Conservation (phyloP, 2,329 filamentous ascomycete species). For the Ascochyta viciae-villosae region DNA sequence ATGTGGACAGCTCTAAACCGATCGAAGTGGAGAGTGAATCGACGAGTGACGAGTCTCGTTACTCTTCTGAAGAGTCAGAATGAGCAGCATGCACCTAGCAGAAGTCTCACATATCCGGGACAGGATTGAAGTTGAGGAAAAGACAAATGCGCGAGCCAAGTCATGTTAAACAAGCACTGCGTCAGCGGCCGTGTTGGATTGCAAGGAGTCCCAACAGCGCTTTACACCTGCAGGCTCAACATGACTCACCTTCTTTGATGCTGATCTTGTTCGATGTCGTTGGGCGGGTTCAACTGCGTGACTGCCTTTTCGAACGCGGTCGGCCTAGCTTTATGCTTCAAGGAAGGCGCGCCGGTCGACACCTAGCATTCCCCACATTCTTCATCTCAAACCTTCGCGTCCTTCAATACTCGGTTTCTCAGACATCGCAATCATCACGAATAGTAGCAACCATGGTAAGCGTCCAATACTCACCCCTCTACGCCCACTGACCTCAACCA, state of each 20-base stretch:
- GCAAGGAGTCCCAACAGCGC: too few species aligned
- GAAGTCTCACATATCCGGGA: too few species aligned
- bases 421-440: not conserved
- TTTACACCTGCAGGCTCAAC: not conserved
- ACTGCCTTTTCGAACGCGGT: constrained; percentile 16
- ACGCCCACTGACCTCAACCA: constrained; percentile 28
- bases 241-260: not conserved
- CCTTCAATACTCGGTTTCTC: not conserved
- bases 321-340: constrained; percentile 8
- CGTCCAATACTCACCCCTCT: not conserved
- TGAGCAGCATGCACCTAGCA: not conserved
- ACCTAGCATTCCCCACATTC: not conserved
- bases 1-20: not conserved
- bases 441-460: constrained; percentile 16
- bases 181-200: too few species aligned
- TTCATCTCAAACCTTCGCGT: not conserved
- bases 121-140: too few species aligned
- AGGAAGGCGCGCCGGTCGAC: constrained; percentile 22
- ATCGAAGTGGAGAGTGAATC: not conserved
- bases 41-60: constrained; percentile 17
- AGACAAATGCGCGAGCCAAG: too few species aligned
- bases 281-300: constrained; percentile 5
- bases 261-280: not conserved
- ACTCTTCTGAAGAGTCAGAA: constrained; percentile 20
- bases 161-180: too few species aligned